Evolutionary conservation across 768 basidiomycete species (phyloP), one percentile per base, ranked within the genome.

Genomic region (Neoboletus brunneissimus): DNA sequence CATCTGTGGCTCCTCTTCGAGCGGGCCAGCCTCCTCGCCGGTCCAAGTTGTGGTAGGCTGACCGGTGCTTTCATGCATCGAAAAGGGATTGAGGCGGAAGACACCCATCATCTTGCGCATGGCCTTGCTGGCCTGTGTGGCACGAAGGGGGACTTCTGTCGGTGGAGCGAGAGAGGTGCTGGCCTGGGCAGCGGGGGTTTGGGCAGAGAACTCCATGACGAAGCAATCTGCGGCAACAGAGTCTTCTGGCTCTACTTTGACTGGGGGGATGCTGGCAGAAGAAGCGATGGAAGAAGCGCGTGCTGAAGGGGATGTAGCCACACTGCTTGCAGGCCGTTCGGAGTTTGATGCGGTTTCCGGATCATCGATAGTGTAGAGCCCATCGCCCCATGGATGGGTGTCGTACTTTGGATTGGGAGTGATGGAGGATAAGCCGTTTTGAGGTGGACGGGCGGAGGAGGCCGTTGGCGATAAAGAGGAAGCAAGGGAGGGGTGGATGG

Each of bases 21-120:
- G 74, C 0, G 88, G 82, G 1, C 80, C 79, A 5, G 85, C 79
- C 51, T 82, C 80, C 51, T 79, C 77, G 53, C 77, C 75, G 11
- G 71, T 73, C 78, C 79, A 81, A 9, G 77, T 72, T 7, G 75
- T 70, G 3, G 71, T 57, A 5, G 76, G 75, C 46, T 77, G 76
- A 38, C 77, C 73, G 4, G 69, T 65, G 31, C 76, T 78, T 55
- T 76, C 81, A 60, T 87, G 83, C 73, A 85, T 82, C 23, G 87
- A 80, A 62, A 91, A 91, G 0, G 87, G 88, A 69, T 90, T 86
- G 62, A 90, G 78, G 9, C 89, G 80, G 68, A 91, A 88, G 22
- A 85, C 82, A 42, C 82, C 81, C 89, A 91, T 91, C 83, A 89
- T 84, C 47, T 75, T 74, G 52, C 85, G 81, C 89, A 89, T 89